These are phyloP conservation scores for Colletotrichum tropicale DNA, from an alignment of 2,329 filamentous ascomycete species.

Conservation along the genomic window DNA sequence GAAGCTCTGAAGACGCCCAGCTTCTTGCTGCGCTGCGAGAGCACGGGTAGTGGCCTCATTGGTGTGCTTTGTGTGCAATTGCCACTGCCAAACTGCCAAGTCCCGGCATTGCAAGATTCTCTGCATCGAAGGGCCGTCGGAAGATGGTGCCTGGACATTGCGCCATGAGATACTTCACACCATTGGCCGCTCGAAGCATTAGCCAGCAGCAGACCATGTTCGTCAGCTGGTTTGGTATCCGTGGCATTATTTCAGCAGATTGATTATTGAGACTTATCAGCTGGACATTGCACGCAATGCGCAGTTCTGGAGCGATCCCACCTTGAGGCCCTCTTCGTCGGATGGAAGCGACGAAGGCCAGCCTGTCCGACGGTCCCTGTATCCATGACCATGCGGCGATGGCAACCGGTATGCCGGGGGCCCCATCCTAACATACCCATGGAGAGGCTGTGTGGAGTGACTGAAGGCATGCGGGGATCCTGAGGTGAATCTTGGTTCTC, in stretches of 20 bases:
- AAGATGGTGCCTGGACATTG: not conserved
- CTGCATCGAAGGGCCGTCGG: not conserved
- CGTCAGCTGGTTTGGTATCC: not conserved
- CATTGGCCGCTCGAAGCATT: not conserved
- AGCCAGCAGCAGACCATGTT: not conserved
- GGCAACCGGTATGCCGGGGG: not conserved
- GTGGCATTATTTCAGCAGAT: not conserved
- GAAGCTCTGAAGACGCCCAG: not conserved
- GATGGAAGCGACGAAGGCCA: not conserved
- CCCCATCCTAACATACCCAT: not conserved
- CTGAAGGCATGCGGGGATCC: not conserved
- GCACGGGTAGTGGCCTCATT: not conserved
- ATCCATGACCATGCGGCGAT: not conserved
- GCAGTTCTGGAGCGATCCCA: not conserved
- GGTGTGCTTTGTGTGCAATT: not conserved
- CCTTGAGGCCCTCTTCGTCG: not conserved
- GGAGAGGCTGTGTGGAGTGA: not conserved
- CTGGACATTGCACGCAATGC: not conserved
- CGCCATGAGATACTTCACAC: not conserved
- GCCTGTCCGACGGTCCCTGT: constrained; percentile 10
- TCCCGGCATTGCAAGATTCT: not conserved
- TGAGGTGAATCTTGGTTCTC: not conserved
- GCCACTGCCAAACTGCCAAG: not conserved
- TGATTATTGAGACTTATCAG: not conserved
- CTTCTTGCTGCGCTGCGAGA: not conserved